These are phyloP conservation scores for Dittrichia graveolens DNA, from an alignment of 129 eudicot species.

Conservation along the genomic window DNA sequence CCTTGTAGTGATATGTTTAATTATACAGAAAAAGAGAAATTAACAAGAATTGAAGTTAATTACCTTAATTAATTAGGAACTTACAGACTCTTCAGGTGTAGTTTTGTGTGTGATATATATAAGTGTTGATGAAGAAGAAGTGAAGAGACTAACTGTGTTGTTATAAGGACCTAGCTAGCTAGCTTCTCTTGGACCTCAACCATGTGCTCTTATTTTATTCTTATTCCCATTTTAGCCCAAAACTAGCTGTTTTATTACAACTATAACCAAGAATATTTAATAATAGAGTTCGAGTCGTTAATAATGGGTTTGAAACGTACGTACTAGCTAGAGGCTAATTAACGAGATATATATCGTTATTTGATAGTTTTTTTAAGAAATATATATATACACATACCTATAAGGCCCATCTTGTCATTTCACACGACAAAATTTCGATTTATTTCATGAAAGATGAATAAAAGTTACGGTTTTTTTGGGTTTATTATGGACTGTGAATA, in stretches of 20 bases:
- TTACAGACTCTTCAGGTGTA: slow-evolving; percentile 3
- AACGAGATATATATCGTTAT: too few relatives aligned
- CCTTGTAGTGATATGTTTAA: background rate
- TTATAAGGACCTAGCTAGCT: slow-evolving; percentile 14
- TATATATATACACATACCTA: too few relatives aligned
- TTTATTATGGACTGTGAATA: too few relatives aligned
- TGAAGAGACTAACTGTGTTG: slow-evolving; percentile 31
- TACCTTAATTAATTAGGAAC: slow-evolving; percentile 30
- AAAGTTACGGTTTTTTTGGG: background rate
- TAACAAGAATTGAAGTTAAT: background rate
- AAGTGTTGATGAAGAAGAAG: slow-evolving; percentile 28
- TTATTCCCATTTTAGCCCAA: slow-evolving; percentile 34
- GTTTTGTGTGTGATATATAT: slow-evolving; percentile 20
- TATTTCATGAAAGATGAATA: background rate
- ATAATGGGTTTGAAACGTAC: background rate
- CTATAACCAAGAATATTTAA: background rate
- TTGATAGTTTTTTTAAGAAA: too few relatives aligned
- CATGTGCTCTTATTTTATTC: slow-evolving; percentile 27
- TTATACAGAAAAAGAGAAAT: background rate
- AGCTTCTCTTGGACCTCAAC: background rate
- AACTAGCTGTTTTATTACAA: slow-evolving; percentile 23
- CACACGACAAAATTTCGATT: background rate
- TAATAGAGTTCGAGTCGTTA: background rate
- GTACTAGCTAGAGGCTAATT: too few relatives aligned
- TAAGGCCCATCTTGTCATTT: too few relatives aligned